Conservation (phyloP, 106 monocot genomes). For the Allium fistulosum region DNA sequence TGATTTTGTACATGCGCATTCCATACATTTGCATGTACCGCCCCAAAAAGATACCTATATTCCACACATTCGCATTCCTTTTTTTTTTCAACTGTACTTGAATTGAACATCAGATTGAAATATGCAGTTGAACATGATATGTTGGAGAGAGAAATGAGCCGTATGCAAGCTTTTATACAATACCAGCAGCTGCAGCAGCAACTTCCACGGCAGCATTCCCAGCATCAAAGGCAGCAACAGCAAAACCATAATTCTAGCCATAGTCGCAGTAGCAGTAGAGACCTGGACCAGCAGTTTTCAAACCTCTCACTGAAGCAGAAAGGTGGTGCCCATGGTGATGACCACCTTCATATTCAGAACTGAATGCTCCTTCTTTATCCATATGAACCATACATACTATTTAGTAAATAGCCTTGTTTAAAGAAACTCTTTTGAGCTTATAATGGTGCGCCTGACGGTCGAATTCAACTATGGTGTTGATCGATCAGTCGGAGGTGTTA, state of each 20-base stretch:
- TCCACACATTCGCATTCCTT: too few species aligned
- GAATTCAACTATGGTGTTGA: constrained; percentile 25
- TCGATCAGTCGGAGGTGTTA: constrained; percentile 63
- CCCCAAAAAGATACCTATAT: not conserved
- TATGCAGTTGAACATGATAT: constrained; percentile 80
- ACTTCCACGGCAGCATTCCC: constrained; percentile 33
- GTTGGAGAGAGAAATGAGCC: constrained; percentile 70
- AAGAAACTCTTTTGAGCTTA: constrained; percentile 2
- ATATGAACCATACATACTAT: constrained; percentile 23
- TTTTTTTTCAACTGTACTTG: not conserved
- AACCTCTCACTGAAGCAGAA: constrained; percentile 74
- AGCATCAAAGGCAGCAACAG: constrained; percentile 49
- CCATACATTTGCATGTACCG: not conserved
- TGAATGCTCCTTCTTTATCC: not conserved
- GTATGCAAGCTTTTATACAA: constrained; percentile 37
- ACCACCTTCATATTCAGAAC: not conserved
- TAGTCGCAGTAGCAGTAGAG: constrained; percentile 59
- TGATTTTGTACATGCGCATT: too few species aligned
- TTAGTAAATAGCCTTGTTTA: constrained; percentile 7
- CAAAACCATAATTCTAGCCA: constrained; percentile 20
- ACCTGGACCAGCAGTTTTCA: constrained; percentile 65
- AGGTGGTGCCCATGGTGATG: constrained; percentile 28
- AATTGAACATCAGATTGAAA: too few species aligned
- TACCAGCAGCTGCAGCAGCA: constrained; percentile 25
- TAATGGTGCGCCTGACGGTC: constrained; percentile 57